Base-by-base conservation (phyloP, 2,329 filamentous ascomycete genomes). In the Penicillium sp. region DNA sequence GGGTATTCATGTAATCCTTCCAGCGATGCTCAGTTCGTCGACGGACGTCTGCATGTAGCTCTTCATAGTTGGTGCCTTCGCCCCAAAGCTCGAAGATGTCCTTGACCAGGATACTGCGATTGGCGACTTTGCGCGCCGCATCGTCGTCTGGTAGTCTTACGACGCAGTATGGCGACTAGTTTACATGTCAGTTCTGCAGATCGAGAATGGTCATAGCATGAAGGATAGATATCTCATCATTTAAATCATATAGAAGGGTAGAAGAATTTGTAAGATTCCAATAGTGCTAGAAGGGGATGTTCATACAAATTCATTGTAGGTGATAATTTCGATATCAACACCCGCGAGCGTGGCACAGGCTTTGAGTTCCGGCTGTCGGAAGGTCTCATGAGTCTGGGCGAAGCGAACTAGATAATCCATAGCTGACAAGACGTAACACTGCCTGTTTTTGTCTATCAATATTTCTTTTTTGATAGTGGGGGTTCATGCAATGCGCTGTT, bases 31-130 rank as follows among this genome's bases (percentile, higher is more conserved):
- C 65, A 0, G 89, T 88, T 36, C 78, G 76, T 7, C 68, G 67
- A 58, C 78, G 81, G 53, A 96, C 79, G 51, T 84, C 81, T 42
- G 77, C 74, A 67, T 96, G 90, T 2, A 97, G 79, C 41, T 81
- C 77, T 2, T 84, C 76, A 65, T 95, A 87, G 42, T 80, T 85
- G 10, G 76, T 66, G 13, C 88, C 92, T 34, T 78, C 76, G 16
- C 89, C 93, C 93, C 94, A 97, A 59, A 97, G 83, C 69, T 95
- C 91, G 76, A 94, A 90, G 61, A 97, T 89, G 42, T 84, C 86
- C 74, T 91, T 89, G 23, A 85, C 84, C 46, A 97, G 81, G 61
- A 97, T 89, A 43, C 90, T 91, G 59, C 93, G 87, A 46, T 80
- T 78, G 45, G 95, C 81, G 19, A 97, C 79, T 8, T 77, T 76